Evolutionary conservation across 306 rosid genomes (phyloP), one percentile per base, ranked within the genome.

Genomic region (Hippophae tibetana): DNA sequence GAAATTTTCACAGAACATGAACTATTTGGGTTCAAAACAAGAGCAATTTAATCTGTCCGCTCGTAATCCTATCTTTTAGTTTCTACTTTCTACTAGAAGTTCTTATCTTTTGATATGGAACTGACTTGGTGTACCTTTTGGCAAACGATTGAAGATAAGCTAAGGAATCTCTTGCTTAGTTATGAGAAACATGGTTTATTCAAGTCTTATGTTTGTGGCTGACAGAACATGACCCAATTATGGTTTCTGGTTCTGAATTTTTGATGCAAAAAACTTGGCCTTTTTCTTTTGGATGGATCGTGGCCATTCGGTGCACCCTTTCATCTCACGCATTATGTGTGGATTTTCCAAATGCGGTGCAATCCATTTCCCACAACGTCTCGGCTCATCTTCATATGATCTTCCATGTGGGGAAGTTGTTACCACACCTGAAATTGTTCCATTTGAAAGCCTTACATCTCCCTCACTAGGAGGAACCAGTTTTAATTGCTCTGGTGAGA

Each of bases 261-360:
- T 84, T 40, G 68, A 83, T 58, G 76, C 87, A 61, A 78, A 67
- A 53, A 69, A 54, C 47, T 76, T 77, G 13, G 64, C 56, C 78
- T 73, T 81, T 13, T 58, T 57, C 71, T 63, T 83, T 50, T 72
- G 67, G 43, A 58, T 49, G 25, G 71, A 78, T 52, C 68, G 67
- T 5, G 82, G 93, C 89, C 93, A 80, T 62, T 79, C 89, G 14
- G 76, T 66, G 63, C 79, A 53, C 5, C 96, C 94, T 66, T 70
- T 76, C 75, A 77, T 85, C 63, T 79, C 93, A 49, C 82, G 77
- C 60, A 75, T 63, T 57, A 85, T 76, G 72, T 85, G 96, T 8
- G 96, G 94, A 65, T 88, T 88, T 56, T 41, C 64, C 3, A 25
- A 38, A 6, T 65, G 61, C 4, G 63, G 46, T 59, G 59, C 62